Conservation (phyloP, 1,284 basidiomycete genomes). For the Puccinia polysora region DNA sequence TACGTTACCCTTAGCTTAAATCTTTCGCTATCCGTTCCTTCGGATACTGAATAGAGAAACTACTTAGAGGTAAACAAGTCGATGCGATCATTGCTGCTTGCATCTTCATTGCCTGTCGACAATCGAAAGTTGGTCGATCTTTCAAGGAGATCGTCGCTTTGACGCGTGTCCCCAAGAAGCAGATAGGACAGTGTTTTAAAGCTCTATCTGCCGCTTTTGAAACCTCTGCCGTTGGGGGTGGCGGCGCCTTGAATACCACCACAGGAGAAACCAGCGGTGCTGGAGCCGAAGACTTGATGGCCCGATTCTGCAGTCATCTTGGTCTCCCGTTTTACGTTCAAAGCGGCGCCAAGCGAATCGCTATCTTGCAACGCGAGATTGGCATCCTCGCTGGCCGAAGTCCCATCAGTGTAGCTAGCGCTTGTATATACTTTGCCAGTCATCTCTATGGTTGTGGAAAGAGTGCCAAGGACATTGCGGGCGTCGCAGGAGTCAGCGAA, state of each 20-base stretch:
- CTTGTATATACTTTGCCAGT: conserved; percentile 89
- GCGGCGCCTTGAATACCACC: conserved; percentile 45
- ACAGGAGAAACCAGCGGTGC: conserved; percentile 43
- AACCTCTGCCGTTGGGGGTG: conserved; percentile 47
- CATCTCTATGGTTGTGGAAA: conserved; percentile 70
- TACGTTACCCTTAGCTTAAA: conserved; percentile 1
- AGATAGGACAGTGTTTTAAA: conserved; percentile 90
- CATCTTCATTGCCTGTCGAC: conserved; percentile 95
- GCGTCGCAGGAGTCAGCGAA: conserved; percentile 96
- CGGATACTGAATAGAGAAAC: conserved; percentile 60
- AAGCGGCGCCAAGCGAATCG: conserved; percentile 78
- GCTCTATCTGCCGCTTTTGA: conserved; percentile 89
- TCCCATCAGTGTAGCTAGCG: conserved; percentile 91
- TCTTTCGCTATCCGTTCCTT: conserved; percentile 5
- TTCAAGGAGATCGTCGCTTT: conserved; percentile 94
- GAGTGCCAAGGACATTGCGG: conserved; percentile 76
- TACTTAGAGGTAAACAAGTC: conserved; percentile 82
- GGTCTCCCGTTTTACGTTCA: conserved; percentile 78
- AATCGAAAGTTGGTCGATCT: conserved; percentile 85
- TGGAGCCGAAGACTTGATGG: conserved; percentile 72
- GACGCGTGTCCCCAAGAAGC: conserved; percentile 89
- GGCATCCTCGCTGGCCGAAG: conserved; percentile 87
- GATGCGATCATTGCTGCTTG: conserved; percentile 94
- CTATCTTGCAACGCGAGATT: conserved; percentile 70
- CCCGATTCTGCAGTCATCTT: conserved; percentile 90